Base-by-base conservation (phyloP, 148 eudicot genomes). In the Nepenthes gracilis region DNA sequence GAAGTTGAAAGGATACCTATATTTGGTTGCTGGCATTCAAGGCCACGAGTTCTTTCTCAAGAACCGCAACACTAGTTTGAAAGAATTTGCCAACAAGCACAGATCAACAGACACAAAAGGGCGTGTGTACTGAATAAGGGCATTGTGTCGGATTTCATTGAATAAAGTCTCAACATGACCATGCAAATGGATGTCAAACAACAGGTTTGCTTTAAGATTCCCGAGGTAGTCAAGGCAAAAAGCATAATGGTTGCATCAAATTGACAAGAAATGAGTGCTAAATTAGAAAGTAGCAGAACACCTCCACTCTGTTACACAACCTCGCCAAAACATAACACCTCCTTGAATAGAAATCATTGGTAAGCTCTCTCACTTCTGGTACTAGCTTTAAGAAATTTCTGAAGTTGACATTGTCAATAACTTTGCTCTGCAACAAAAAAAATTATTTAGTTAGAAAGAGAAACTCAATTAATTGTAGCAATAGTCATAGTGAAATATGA, bases 281-380 rank as follows among this genome's bases (percentile, higher is more conserved):
- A 49, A 12, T 11, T 49, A 49, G 2, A 49, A 49, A 11, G 15
- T 10, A 6, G 53, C 53, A 2, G 13, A 11, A 49, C 11, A 49
- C 12, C 53, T 49, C 15, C n/a, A 48, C 34, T 33, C 8, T 5
- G n/a, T 32, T n/a, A 36, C 13, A 57, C 9, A 23, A 23, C 54
- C 32, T 40, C 47, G 5, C 7, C 54, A 23, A 14, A 66, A 14
- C 5, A 54, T 14, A 5, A 59, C 2, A 53, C 71, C 74, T 88
- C 98, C 98, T 92, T 37, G 98, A 78, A 75, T 92, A 86, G 72
- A 92, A 92, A 74, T 88, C 86, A 69, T 88, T 74, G 35, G 88
- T 88, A 45, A 92, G 94, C 73, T 92, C 98, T 73, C 98, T 84
- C 58, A 92, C 81, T 76, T 92, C 98, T 15, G 98, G 98, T 47